A percentile compares a stretch with the other conserved stretches of the same genome.
phyloP scores from a whole-genome alignment of 768 basidiomycete genomes.

The Lentinus tigrinus region DNA sequence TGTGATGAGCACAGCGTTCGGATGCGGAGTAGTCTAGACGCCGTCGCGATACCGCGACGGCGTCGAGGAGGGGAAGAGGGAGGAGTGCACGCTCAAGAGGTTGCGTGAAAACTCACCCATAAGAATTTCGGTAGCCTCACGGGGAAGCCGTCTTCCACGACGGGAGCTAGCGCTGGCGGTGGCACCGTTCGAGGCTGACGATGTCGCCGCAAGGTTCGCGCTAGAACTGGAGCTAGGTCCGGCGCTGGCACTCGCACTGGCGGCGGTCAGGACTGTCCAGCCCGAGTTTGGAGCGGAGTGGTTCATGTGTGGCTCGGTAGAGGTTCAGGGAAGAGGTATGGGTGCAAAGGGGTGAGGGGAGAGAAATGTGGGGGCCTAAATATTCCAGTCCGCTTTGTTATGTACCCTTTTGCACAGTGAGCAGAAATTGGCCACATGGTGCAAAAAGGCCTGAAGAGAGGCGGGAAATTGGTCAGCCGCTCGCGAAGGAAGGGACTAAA shows the following conservation, averaged over 20 bases:
- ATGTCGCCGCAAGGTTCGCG: too few species aligned
- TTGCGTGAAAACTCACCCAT: neutral
- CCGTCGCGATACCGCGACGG: too few species aligned
- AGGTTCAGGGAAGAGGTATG: neutral
- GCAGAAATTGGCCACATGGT: neutral
- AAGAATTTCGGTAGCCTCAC: conserved; percentile 3
- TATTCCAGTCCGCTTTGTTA: neutral
- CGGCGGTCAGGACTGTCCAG: neutral
- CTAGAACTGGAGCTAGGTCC: neutral
- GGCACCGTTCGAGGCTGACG: neutral
- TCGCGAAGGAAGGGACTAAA: neutral
- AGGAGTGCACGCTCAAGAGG: neutral
- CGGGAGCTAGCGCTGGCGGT: neutral
- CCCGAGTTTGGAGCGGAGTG: neutral
- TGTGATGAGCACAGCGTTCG: neutral
- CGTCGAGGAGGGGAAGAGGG: neutral
- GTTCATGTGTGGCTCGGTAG: neutral
- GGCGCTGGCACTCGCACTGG: neutral
- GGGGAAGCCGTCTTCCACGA: conserved; percentile 5
- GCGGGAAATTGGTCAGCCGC: neutral
- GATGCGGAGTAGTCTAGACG: neutral
- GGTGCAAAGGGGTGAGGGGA: neutral
- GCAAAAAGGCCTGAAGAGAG: neutral
- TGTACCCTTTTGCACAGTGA: neutral
- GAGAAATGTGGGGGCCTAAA: neutral